Conservation (phyloP, 192 early-diverging fungal species). For the Umbelopsis vinacea region DNA sequence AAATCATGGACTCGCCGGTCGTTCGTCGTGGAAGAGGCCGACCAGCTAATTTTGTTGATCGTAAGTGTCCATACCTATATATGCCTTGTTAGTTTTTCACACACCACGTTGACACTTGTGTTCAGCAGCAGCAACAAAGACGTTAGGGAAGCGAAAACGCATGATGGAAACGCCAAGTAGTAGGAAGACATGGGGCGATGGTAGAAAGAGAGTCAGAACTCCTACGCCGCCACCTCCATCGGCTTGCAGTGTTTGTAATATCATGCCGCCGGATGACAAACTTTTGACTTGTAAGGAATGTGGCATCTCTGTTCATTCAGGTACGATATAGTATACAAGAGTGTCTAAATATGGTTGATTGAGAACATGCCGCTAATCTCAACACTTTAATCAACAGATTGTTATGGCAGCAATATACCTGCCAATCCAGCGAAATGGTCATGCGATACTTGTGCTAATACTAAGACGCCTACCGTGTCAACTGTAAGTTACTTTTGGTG, state of each 20-base stretch:
- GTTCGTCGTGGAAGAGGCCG: conserved; percentile 20
- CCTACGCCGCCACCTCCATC: conserved; percentile 41
- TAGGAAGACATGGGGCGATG: conserved; percentile 13
- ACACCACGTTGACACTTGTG: background rate
- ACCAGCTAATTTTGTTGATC: conserved; percentile 21
- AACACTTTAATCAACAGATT: conserved; percentile 35
- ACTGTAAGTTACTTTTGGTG: conserved; percentile 43
- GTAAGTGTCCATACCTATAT: conserved; percentile 18
- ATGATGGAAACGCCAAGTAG: conserved; percentile 22
- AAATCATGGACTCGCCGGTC: conserved; percentile 32
- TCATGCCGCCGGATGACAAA: conserved; percentile 27
- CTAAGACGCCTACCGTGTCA: conserved; percentile 59
- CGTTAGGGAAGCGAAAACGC: conserved; percentile 22
- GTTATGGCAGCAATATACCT: conserved; percentile 45
- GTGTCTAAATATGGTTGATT: background rate
- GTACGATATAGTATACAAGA: conserved; percentile 28
- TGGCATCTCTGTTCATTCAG: conserved; percentile 52
- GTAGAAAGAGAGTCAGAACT: conserved; percentile 37
- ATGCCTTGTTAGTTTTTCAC: background rate
- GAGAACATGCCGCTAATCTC: no score
- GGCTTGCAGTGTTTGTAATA: conserved; percentile 49
- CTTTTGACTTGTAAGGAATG: conserved; percentile 51
- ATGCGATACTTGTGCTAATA: conserved; percentile 70
- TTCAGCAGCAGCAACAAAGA: conserved; percentile 21
- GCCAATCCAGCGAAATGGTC: conserved; percentile 33